Conservation (phyloP, 805 yeast genomes). For the Yamadazyma nakazawae region DNA sequence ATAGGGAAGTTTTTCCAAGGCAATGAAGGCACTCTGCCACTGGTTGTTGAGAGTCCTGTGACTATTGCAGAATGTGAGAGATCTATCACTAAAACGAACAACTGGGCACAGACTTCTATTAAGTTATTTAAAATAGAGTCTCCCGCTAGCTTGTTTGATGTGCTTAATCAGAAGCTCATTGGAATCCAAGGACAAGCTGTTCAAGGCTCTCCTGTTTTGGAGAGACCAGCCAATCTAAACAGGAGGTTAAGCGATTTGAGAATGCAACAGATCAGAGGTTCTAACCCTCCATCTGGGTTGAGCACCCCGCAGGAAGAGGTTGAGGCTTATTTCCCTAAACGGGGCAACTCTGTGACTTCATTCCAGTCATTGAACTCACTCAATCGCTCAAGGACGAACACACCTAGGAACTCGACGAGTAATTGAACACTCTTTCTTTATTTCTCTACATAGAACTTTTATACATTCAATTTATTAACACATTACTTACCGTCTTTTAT, state of each 20-base stretch:
- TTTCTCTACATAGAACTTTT: neutral
- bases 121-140: constrained; percentile 46
- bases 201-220: constrained; percentile 35
- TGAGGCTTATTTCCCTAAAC: constrained; percentile 17
- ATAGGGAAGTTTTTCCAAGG: constrained; percentile 32
- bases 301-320: constrained; percentile 31
- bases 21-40: constrained; percentile 6
- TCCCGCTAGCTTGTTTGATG: constrained; percentile 17
- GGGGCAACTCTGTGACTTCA: constrained; percentile 32
- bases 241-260: constrained; percentile 47
- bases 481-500: constrained; percentile 28
- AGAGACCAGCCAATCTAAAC: constrained; percentile 47
- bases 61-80: constrained; percentile 23
- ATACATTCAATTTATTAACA: neutral
- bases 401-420: constrained; percentile 36
- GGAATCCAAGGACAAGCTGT: constrained; percentile 12
- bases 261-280: constrained; percentile 25
- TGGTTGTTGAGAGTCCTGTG: constrained; percentile 12
- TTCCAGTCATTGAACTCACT: constrained; percentile 40
- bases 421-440: constrained; percentile 4
- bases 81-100: constrained; percentile 37
- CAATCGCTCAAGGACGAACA: constrained; percentile 33
- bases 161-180: constrained; percentile 13
- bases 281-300: constrained; percentile 20
- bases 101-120: constrained; percentile 52